Evolutionary conservation across 208 protist species (phyloP), one percentile per base, ranked within the genome.

Genomic region (Acanthamoeba castellanii): DNA sequence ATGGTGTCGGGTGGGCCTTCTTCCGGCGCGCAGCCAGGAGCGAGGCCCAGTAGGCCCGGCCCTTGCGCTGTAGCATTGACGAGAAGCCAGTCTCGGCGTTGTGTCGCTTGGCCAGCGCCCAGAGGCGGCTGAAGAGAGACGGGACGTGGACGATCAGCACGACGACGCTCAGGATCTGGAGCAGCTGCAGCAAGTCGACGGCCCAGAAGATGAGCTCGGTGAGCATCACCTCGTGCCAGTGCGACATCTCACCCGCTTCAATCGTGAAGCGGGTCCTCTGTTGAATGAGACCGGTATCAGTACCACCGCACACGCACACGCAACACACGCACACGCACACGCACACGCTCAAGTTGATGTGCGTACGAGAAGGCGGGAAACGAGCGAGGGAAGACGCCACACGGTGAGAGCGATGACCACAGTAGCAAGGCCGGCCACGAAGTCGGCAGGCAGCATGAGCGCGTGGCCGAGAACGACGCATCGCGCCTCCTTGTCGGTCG

Each of bases 201-300:
- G 16, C 9, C 52, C 59, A 14, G 13, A 59, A 66, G 18, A 68
- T 32, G 25, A 90, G 57, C 57, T 90, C 52, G n/a, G 14, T 16
- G 25, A 90, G 32, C 82, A 68, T 18, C 30, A 90, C 82, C n/a
- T 90, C 82, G 11, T 90, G 82, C 82, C 82, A 90, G 52, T 59
- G 52, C 9, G 82, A 70, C 57, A 90, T 59, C 47, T 90, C 82
- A 3, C 52, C 47, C 50, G 3, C 16, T 16, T 50, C 20, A 13
- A 66, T 27, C 52, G 57, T 70, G 20, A 16, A 68, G 7, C 52
- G 27, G 8, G 82, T 70, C 42, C 74, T 9, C 74, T 82, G 74
- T 14, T 1, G 14, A 37, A 4, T 5, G 6, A 13, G 55, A 61
- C 20, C 6, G 55, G 55, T 25, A 25, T 13, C 20, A 13, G 20